phyloP scores from a whole-genome alignment of 129 eudicot genomes.

The Arctium lappa region DNA sequence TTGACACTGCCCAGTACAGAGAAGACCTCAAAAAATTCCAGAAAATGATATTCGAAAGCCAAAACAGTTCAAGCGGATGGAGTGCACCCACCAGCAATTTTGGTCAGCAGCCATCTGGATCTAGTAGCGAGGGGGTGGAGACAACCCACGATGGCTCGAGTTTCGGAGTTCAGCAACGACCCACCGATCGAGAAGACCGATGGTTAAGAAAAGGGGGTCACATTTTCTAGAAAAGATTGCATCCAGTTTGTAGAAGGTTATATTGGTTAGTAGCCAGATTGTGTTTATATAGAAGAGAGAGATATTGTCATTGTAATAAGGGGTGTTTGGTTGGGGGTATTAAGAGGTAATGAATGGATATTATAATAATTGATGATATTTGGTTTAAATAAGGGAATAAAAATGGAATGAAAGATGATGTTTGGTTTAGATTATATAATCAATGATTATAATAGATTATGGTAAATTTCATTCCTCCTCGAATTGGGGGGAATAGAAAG shows the following conservation, averaged over 20 bases:
- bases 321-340: too few species aligned
- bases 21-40: constrained; percentile 60
- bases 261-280: background rate
- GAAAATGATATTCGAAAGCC: constrained; percentile 66
- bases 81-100: constrained; percentile 61
- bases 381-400: too few species aligned
- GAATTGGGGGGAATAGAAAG: too few species aligned
- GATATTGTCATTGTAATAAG: constrained; percentile 15
- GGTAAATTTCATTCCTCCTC: too few species aligned
- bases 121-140: constrained; percentile 54
- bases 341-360: too few species aligned
- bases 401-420: too few species aligned
- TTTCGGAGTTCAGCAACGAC: constrained; percentile 19
- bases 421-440: too few species aligned
- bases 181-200: constrained; percentile 3
- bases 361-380: too few species aligned
- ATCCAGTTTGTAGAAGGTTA: background rate
- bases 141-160: constrained; percentile 32
- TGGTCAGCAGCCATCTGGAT: constrained; percentile 65
- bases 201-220: background rate
- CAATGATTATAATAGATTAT: too few species aligned
- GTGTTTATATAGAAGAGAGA: constrained; percentile 17
- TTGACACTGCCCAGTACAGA: constrained; percentile 58
- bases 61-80: constrained; percentile 48
- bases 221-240: too few species aligned